Evolutionary conservation across 805 yeast species (phyloP).

Genomic region (Phaffomyces antillensis): DNA sequence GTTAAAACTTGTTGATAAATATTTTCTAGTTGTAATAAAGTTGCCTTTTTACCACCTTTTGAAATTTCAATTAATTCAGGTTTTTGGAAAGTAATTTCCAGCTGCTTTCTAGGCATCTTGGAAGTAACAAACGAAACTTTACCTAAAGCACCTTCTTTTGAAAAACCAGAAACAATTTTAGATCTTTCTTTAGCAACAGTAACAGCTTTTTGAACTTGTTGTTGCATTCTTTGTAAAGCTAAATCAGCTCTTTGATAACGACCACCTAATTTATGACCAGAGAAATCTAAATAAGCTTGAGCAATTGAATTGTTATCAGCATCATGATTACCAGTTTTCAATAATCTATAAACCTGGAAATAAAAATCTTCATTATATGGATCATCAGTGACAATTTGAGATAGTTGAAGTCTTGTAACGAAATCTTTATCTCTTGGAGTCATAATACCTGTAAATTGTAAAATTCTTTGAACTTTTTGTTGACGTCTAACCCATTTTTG

Average conservation of each 20-base stretch:
- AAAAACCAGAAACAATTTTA: conserved; percentile 48
- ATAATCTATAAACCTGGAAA: conserved; percentile 81
- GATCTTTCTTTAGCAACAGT: conserved; percentile 89
- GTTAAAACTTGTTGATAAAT: conserved; percentile 71
- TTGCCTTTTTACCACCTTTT: conserved; percentile 37
- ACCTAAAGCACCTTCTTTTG: conserved; percentile 83
- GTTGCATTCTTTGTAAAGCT: conserved; percentile 95
- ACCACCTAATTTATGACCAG: conserved; percentile 87
- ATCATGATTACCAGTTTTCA: conserved; percentile 44
- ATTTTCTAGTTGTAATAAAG: conserved; percentile 65
- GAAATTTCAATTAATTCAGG: conserved; percentile 30
- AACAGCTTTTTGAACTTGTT: conserved; percentile 94
- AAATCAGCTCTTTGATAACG: conserved; percentile 78
- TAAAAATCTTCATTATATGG: conserved; percentile 97
- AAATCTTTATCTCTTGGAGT: conserved; percentile 95
- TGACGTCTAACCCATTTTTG: conserved; percentile 60
- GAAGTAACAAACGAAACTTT: conserved; percentile 72
- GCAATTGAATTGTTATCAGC: conserved; percentile 75
- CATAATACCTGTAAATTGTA: conserved; percentile 89
- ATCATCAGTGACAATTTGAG: conserved; percentile 94
- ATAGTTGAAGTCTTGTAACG: conserved; percentile 87
- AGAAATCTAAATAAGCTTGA: conserved; percentile 82
- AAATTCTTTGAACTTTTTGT: conserved; percentile 66
- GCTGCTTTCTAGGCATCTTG: conserved; percentile 81
- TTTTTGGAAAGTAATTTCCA: conserved; percentile 54